A percentile compares a stretch with the other conserved stretches of the same genome.
Conservation (phyloP, 2,329 filamentous ascomycete genomes). For the Blastomyces emzantsi region DNA sequence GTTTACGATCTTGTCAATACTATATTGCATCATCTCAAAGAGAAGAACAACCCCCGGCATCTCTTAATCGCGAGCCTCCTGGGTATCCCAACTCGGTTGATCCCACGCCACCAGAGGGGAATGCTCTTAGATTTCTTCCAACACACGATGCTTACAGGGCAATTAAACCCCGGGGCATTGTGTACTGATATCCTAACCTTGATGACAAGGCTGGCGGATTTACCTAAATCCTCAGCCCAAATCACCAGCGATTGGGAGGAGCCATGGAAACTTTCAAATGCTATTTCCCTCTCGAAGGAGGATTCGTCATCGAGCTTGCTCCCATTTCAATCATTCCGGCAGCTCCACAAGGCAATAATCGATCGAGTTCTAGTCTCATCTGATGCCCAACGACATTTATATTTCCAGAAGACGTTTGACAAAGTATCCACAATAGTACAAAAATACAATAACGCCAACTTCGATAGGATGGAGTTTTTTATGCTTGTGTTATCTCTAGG, state of each 20-base stretch:
- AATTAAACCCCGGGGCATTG: conserved; percentile 21
- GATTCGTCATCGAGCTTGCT: conserved; percentile 17
- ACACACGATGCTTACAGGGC: conserved; percentile 22
- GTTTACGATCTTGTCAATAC: conserved; percentile 29
- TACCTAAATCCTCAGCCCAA: conserved; percentile 31
- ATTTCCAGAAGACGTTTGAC: conserved; percentile 29
- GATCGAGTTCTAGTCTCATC: conserved; percentile 29
- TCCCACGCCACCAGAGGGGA: conserved; percentile 31
- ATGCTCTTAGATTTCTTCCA: conserved; percentile 29
- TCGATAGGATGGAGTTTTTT: conserved; percentile 30
- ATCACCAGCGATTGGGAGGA: conserved; percentile 30
- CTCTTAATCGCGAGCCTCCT: conserved; percentile 31
- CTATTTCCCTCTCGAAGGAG: conserved; percentile 26
- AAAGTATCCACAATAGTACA: conserved; percentile 25
- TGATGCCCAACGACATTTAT: conserved; percentile 26
- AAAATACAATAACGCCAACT: conserved; percentile 26
- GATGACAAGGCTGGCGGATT: conserved; percentile 33
- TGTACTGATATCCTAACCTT: conserved; percentile 27
- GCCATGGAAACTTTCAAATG: conserved; percentile 30
- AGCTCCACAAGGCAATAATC: conserved; percentile 28
- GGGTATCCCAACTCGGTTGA: conserved; percentile 28
- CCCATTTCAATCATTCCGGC: conserved; percentile 24
- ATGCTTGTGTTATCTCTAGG: conserved; percentile 29
- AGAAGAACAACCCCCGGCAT: conserved; percentile 22
- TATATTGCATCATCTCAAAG: conserved; percentile 27